Evolutionary conservation across 2,329 filamentous ascomycete genomes (phyloP).

Genomic region (Penicillium rolfsii): DNA sequence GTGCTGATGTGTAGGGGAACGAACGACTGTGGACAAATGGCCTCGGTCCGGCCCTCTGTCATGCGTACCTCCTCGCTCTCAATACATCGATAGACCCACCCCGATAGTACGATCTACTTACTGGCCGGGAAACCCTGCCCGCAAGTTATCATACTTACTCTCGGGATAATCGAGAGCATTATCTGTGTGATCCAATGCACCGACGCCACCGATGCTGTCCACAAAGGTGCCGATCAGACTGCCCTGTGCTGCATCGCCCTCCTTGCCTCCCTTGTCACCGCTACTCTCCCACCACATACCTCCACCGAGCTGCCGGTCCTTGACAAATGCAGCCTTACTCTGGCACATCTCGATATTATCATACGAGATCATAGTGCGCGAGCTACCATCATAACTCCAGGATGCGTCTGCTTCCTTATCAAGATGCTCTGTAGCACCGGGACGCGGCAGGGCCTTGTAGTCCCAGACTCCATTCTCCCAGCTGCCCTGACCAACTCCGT

Average conservation of each 20-base stretch:
- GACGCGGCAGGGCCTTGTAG: constrained; percentile 78
- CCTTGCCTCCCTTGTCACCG: constrained; percentile 67
- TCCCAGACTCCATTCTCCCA: constrained; percentile 89
- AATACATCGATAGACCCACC: background rate
- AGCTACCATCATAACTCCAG: constrained; percentile 72
- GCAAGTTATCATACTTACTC: constrained; percentile 47
- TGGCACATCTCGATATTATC: constrained; percentile 63
- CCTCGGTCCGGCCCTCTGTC: background rate
- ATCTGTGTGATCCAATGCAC: constrained; percentile 38
- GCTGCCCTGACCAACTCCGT: constrained; percentile 70
- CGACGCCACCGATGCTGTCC: constrained; percentile 39
- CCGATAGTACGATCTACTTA: background rate
- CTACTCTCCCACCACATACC: constrained; percentile 97
- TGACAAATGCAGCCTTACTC: constrained; percentile 73
- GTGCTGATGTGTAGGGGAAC: background rate
- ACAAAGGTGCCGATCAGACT: constrained; percentile 68
- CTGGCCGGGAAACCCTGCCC: constrained; percentile 31
- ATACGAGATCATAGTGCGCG: constrained; percentile 74
- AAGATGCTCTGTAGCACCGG: constrained; percentile 65
- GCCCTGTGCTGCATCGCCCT: constrained; percentile 42
- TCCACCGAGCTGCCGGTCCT: constrained; percentile 70
- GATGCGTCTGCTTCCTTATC: constrained; percentile 70
- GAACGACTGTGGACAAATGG: background rate
- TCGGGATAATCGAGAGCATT: constrained; percentile 46
- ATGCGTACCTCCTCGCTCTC: background rate